Percentiles rank a stretch among this genome's conserved stretches.
Evolutionary conservation across 192 early-diverging fungal species (phyloP).

Genomic region (Backusella sp.): DNA sequence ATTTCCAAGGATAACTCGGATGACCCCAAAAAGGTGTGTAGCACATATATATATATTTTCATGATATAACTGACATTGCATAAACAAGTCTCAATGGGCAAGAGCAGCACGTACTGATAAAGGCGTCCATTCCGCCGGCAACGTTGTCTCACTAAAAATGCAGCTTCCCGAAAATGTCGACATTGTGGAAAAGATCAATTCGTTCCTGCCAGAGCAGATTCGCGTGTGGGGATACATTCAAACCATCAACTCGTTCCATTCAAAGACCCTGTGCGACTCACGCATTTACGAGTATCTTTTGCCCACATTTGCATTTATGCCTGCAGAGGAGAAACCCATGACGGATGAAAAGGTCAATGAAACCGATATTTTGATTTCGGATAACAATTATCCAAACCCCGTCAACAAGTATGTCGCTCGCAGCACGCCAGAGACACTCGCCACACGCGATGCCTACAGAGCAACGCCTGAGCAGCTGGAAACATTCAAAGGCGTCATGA

Average conservation of each 20-base stretch:
- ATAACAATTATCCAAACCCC: not conserved
- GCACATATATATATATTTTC: too few species aligned
- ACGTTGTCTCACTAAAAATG: constrained; percentile 93
- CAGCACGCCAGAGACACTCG: constrained; percentile 61
- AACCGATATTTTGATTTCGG: constrained; percentile 24
- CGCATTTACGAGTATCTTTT: constrained; percentile 96
- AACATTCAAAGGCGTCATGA: constrained; percentile 65
- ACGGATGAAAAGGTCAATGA: constrained; percentile 31
- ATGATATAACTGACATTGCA: not conserved
- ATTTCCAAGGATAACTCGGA: constrained; percentile 86
- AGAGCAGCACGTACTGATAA: constrained; percentile 97
- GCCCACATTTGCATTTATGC: constrained; percentile 85
- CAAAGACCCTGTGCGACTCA: constrained; percentile 90
- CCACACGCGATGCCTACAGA: constrained; percentile 61
- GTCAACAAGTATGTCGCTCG: constrained; percentile 18
- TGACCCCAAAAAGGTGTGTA: constrained; percentile 66
- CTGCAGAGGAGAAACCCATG: constrained; percentile 38
- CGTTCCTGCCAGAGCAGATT: constrained; percentile 82
- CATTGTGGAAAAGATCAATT: constrained; percentile 80
- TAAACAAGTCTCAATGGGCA: constrained; percentile 70
- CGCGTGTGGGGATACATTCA: constrained; percentile 66
- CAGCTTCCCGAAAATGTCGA: constrained; percentile 63
- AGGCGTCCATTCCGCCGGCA: constrained; percentile 97
- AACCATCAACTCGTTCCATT: constrained; percentile 76
- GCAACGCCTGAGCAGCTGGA: constrained; percentile 60